Evolutionary conservation across 2,329 filamentous ascomycete species (phyloP).

Genomic region (Cladosporium sp.): DNA sequence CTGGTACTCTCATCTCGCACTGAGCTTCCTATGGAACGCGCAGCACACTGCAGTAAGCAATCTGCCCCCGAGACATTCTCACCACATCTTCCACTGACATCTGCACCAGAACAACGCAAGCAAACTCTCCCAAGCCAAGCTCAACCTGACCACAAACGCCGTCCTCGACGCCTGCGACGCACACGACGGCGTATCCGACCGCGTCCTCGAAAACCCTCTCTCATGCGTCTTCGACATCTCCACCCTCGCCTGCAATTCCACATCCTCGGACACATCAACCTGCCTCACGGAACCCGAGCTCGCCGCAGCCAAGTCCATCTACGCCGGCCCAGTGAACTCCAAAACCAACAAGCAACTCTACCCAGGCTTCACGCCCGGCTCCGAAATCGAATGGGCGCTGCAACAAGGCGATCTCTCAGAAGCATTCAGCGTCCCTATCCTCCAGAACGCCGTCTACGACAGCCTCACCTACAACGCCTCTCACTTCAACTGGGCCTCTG

Average conservation of each 20-base stretch:
- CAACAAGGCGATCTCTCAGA: constrained; percentile 40
- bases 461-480: constrained; percentile 39
- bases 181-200: constrained; percentile 42
- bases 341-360: constrained; percentile 36
- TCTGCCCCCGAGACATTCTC: constrained; percentile 28
- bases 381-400: constrained; percentile 40
- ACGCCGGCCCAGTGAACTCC: constrained; percentile 33
- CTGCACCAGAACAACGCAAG: constrained; percentile 19
- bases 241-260: constrained; percentile 32
- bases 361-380: constrained; percentile 44
- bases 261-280: constrained; percentile 19
- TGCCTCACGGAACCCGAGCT: constrained; percentile 40
- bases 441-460: constrained; percentile 47
- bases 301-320: constrained; percentile 36
- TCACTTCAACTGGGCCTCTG: constrained; percentile 41
- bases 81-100: constrained; percentile 28
- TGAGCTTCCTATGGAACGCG: constrained; percentile 35
- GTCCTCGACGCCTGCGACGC: constrained; percentile 42
- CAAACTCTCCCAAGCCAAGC: constrained; percentile 32
- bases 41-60: constrained; percentile 26
- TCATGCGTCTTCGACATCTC: constrained; percentile 40
- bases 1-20: constrained; percentile 38
- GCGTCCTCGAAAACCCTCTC: constrained; percentile 43
- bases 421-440: constrained; percentile 40
- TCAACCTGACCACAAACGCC: constrained; percentile 38